Evolutionary conservation across 1,284 basidiomycete species (phyloP).

Genomic region (Naganishia sp.): DNA sequence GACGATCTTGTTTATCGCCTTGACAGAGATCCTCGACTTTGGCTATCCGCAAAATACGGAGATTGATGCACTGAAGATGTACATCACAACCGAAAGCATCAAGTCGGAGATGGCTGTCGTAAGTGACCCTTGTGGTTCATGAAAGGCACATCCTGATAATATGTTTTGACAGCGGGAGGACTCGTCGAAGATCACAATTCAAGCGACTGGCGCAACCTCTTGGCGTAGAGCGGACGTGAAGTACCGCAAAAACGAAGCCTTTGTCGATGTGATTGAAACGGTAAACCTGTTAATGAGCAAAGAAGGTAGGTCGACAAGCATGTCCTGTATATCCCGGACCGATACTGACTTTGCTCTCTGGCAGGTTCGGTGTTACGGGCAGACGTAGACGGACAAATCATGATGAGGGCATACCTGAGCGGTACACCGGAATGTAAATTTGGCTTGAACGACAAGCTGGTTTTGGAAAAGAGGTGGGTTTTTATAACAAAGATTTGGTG

Average conservation of each 20-base stretch:
- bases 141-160: conserved; percentile 25
- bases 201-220: conserved; percentile 90
- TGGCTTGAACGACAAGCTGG: conserved; percentile 95
- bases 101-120: conserved; percentile 78
- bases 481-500: background rate
- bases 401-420: conserved; percentile 95
- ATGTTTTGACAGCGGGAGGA: conserved; percentile 69
- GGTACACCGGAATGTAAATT: conserved; percentile 98
- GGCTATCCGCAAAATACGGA: conserved; percentile 99
- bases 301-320: conserved; percentile 63
- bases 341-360: background rate
- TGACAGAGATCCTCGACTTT: conserved; percentile 92
- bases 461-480: conserved; percentile 75
- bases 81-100: conserved; percentile 96
- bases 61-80: conserved; percentile 94
- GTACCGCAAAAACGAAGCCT: conserved; percentile 98
- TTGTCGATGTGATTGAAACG: conserved; percentile 95
- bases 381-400: conserved; percentile 95
- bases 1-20: background rate
- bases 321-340: background rate
- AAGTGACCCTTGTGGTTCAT: conserved; percentile 43
- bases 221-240: conserved; percentile 94
- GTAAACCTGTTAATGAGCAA: conserved; percentile 96
- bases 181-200: conserved; percentile 91
- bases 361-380: conserved; percentile 87